A percentile compares a stretch with the other conserved stretches of the same genome.
phyloP scores from a whole-genome alignment of 2,329 filamentous ascomycete genomes.

The Penicillium polonicum region DNA sequence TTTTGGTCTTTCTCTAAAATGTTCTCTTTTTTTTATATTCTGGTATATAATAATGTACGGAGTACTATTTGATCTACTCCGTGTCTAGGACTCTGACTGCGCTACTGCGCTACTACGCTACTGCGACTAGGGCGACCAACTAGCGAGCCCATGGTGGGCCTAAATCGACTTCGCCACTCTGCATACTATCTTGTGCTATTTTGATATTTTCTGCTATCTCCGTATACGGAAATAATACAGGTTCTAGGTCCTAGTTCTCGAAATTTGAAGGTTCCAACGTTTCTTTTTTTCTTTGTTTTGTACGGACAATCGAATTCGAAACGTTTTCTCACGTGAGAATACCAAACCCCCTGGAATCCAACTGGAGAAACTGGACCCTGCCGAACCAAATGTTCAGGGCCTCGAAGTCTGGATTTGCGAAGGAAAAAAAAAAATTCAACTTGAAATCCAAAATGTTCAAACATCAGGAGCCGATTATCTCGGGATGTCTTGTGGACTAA shows the following conservation, averaged over 20 bases:
- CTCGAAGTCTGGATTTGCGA: not conserved
- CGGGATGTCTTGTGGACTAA: constrained; percentile 1
- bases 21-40: constrained; percentile 6
- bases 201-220: not conserved
- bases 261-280: not conserved
- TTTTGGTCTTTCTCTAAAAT: not conserved
- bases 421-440: not conserved
- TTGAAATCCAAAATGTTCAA: not conserved
- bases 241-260: not conserved
- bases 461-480: not conserved
- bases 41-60: constrained; percentile 1
- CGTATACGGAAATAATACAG: not conserved
- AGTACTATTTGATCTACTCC: not conserved
- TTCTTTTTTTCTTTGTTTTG: not conserved
- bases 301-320: not conserved
- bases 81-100: constrained; percentile 12
- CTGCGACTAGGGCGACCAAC: constrained; percentile 17
- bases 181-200: not conserved
- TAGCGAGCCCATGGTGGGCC: constrained; percentile 6
- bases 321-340: not conserved
- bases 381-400: not conserved
- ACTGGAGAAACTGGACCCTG: not conserved
- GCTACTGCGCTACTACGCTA: constrained; percentile 15
- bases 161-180: constrained; percentile 5
- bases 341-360: not conserved